phyloP scores from a whole-genome alignment of 2,329 filamentous ascomycete genomes.

The Hypoxylon sp. region DNA sequence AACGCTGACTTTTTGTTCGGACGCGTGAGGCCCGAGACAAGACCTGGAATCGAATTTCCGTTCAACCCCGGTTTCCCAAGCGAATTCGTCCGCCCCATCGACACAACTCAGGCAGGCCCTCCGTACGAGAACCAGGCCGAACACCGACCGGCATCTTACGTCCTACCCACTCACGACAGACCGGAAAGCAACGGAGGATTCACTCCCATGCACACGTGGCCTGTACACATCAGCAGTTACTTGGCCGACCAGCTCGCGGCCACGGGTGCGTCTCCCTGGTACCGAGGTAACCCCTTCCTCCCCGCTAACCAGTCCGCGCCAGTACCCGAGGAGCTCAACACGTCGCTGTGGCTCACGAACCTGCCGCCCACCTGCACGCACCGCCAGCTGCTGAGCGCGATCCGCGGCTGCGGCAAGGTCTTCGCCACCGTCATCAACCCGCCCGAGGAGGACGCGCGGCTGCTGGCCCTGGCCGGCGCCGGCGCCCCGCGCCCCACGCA shows the following conservation, averaged over 20 bases:
- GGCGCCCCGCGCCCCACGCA: slow-evolving; percentile 12
- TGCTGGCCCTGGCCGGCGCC: no score
- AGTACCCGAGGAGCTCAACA: slow-evolving; percentile 58
- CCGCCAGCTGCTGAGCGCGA: slow-evolving; percentile 57
- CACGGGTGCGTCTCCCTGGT: slow-evolving; percentile 44
- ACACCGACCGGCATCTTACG: no score
- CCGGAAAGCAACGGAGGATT: not conserved
- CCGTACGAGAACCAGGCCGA: no score
- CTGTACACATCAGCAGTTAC: not conserved
- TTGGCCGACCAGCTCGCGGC: slow-evolving; percentile 10
- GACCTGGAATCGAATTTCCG: no score
- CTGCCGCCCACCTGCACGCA: slow-evolving; percentile 59
- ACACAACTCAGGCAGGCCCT: no score
- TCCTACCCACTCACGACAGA: no score
- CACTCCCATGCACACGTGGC: not conserved
- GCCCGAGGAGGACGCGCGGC: slow-evolving; percentile 54
- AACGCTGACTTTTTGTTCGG: no score
- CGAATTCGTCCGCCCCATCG: no score
- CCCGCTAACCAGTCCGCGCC: slow-evolving; percentile 55
- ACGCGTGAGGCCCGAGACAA: no score
- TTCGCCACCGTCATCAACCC: slow-evolving; percentile 65
- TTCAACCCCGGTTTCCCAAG: no score
- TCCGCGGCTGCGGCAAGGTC: slow-evolving; percentile 62
- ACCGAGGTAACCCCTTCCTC: slow-evolving; percentile 54
- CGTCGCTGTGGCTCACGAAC: slow-evolving; percentile 65